A percentile compares a stretch with the other conserved stretches of the same genome.
Evolutionary conservation across 768 basidiomycete species (phyloP).

Genomic region (Hypholoma fasciculare): DNA sequence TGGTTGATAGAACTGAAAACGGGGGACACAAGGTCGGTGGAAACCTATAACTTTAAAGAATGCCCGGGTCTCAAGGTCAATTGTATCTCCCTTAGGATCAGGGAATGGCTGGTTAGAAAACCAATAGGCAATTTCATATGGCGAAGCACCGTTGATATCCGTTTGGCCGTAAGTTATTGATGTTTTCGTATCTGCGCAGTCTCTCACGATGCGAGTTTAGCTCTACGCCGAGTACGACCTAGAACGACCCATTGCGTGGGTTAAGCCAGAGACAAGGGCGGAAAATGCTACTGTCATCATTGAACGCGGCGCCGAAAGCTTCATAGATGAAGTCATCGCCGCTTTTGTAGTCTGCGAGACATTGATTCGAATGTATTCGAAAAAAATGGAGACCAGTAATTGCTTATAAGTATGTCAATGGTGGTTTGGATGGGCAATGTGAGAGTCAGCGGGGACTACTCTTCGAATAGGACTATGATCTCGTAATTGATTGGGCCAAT

Average conservation of each 20-base stretch:
- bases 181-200: neutral
- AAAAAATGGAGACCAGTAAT: neutral
- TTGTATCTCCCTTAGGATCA: neutral
- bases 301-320: neutral
- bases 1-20: conserved; percentile 8
- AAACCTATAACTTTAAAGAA: neutral
- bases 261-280: neutral
- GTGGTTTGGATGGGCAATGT: no score
- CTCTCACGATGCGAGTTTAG: neutral
- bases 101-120: conserved; percentile 4
- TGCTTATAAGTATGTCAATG: neutral
- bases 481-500: no score
- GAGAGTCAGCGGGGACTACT: no score
- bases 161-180: conserved; percentile 6
- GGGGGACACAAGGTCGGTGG: neutral
- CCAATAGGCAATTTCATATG: conserved; percentile 9
- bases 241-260: conserved; percentile 7
- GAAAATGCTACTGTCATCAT: neutral
- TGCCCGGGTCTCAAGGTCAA: no score
- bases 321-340: conserved; percentile 9
- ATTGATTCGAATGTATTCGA: neutral
- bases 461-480: no score
- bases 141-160: neutral
- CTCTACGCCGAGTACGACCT: conserved; percentile 8
- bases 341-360: neutral